phyloP scores from a whole-genome alignment of 2,329 filamentous ascomycete species.

The Plenodomus biglobosus region DNA sequence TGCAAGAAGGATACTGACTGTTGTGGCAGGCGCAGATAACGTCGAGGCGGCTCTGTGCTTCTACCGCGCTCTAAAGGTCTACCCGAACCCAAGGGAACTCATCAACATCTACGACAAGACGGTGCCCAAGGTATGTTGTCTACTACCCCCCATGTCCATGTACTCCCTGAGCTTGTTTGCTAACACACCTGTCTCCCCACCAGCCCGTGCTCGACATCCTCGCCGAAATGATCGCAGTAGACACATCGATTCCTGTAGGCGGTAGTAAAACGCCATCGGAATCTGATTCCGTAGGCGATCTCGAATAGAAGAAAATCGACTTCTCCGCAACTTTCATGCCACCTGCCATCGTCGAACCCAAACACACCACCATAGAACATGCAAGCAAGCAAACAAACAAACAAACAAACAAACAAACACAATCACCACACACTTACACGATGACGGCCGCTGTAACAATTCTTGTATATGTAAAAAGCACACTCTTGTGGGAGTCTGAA shows the following conservation, averaged over 20 bases:
- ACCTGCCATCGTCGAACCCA: neutral
- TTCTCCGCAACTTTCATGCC: neutral
- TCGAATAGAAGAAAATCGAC: constrained; percentile 29
- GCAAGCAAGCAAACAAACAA: constrained; percentile 1
- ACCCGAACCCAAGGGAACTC: constrained; percentile 87
- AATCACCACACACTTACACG: constrained; percentile 18
- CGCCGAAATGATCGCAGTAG: constrained; percentile 96
- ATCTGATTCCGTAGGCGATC: constrained; percentile 36
- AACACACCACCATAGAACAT: constrained; percentile 14
- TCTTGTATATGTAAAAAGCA: constrained; percentile 41
- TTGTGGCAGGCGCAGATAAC: constrained; percentile 60
- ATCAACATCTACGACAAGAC: constrained; percentile 99
- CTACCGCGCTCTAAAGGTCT: constrained; percentile 98
- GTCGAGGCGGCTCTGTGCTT: constrained; percentile 91
- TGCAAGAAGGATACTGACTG: constrained; percentile 12
- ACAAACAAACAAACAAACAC: constrained; percentile 1
- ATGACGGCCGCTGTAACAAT: constrained; percentile 36
- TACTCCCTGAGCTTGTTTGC: neutral
- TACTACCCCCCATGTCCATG: neutral
- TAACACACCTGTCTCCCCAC: constrained; percentile 12
- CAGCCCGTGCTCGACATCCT: constrained; percentile 92
- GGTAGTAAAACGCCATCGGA: constrained; percentile 42
- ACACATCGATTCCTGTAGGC: constrained; percentile 59
- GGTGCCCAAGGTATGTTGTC: constrained; percentile 75
- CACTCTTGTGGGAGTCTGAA: constrained; percentile 19